Percentiles rank a stretch among this genome's conserved stretches.
Evolutionary conservation across 176 grass and related monocot species (phyloP).

Genomic region (Eremochloa ophiuroides): DNA sequence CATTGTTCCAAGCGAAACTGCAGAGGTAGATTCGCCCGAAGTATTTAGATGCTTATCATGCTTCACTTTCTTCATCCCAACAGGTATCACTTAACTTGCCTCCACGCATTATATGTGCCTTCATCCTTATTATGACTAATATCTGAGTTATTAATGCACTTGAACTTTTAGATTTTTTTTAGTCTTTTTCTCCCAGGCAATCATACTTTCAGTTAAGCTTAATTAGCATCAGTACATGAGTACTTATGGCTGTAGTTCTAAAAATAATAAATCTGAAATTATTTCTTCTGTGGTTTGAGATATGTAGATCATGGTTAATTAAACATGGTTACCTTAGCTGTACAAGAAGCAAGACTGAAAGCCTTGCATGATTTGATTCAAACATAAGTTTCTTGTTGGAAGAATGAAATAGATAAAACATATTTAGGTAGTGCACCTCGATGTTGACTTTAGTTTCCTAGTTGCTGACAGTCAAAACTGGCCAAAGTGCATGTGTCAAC

Average conservation of each 20-base stretch:
- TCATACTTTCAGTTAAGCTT: background rate
- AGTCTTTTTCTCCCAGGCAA: background rate
- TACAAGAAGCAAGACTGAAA: constrained; percentile 10
- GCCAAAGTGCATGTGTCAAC: too few relatives aligned
- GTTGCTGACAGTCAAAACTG: too few relatives aligned
- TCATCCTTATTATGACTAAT: background rate
- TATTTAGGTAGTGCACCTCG: background rate
- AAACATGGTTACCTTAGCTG: background rate
- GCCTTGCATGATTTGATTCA: background rate
- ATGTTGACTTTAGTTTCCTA: background rate
- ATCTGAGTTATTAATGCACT: background rate
- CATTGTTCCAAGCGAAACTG: background rate
- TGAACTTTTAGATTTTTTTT: background rate
- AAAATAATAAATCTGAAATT: background rate
- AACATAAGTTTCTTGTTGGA: background rate
- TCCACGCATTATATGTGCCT: background rate
- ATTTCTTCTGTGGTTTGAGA: background rate
- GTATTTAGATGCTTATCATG: constrained; percentile 94
- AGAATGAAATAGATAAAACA: background rate
- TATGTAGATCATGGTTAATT: background rate
- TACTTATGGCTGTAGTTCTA: background rate
- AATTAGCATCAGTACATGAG: background rate
- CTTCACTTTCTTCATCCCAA: constrained; percentile 83
- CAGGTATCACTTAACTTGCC: constrained; percentile 44
- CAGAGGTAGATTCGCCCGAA: constrained; percentile 26